Percentiles rank a stretch among this genome's conserved stretches.
These are phyloP conservation scores for Hyaloperonospora brassicae DNA, from an alignment of 352 stramenopile genomes.

Conservation along the genomic window DNA sequence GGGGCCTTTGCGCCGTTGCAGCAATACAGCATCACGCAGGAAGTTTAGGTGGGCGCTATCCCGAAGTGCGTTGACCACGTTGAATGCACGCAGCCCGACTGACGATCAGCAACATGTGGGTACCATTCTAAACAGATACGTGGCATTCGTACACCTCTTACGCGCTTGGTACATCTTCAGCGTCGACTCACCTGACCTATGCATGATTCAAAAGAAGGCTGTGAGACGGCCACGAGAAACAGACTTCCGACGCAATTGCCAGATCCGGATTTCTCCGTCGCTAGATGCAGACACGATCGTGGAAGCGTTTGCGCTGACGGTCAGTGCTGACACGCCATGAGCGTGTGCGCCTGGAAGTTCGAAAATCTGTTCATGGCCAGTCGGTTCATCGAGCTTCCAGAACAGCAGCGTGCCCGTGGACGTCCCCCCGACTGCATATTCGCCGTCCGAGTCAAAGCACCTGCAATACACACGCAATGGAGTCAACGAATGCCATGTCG, in stretches of 20 bases:
- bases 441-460: slow-evolving; percentile 72
- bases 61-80: no score
- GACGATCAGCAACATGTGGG: no score
- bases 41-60: no score
- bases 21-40: no score
- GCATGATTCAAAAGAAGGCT: slow-evolving; percentile 42
- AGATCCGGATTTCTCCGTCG: slow-evolving; percentile 70
- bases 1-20: no score
- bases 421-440: slow-evolving; percentile 67
- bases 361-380: slow-evolving; percentile 52
- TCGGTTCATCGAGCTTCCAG: slow-evolving; percentile 76
- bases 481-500: background rate
- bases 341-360: slow-evolving; percentile 67
- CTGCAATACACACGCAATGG: slow-evolving; percentile 17
- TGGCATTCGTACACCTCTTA: no score
- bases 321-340: slow-evolving; percentile 52
- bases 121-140: no score
- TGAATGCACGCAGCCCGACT: no score
- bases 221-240: slow-evolving; percentile 38
- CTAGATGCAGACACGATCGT: slow-evolving; percentile 48
- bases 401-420: slow-evolving; percentile 70
- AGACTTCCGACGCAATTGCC: slow-evolving; percentile 52
- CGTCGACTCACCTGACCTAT: background rate
- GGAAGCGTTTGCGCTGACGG: slow-evolving; percentile 49
- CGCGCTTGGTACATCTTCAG: background rate